Conservation (phyloP, 2,329 filamentous ascomycete species). For the Fusarium globosum region DNA sequence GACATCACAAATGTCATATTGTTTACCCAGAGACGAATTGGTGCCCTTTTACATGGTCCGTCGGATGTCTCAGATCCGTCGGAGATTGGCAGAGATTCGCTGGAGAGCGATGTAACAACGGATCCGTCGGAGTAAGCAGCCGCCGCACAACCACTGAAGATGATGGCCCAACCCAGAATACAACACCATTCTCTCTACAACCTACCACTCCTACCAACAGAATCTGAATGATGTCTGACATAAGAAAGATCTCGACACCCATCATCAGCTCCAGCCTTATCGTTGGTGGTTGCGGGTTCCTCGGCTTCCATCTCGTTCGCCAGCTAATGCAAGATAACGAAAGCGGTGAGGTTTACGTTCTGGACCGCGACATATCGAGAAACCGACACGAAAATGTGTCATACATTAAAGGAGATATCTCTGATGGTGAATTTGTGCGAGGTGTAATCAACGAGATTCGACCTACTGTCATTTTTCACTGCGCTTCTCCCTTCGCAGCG, state of each 20-base stretch:
- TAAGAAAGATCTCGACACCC: neutral
- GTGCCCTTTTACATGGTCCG: neutral
- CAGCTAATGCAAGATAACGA: slow-evolving; percentile 40
- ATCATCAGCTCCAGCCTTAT: slow-evolving; percentile 23
- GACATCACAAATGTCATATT: neutral
- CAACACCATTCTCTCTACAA: neutral
- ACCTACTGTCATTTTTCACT: slow-evolving; percentile 49
- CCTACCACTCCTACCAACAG: too few relatives aligned
- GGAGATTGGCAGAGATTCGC: neutral
- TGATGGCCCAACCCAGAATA: neutral
- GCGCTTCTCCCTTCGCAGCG: slow-evolving; percentile 45
- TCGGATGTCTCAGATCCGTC: neutral
- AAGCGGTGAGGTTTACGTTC: slow-evolving; percentile 40
- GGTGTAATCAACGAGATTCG: slow-evolving; percentile 37
- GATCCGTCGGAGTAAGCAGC: neutral
- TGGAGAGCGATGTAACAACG: neutral
- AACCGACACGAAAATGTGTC: slow-evolving; percentile 41
- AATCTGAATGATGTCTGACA: neutral
- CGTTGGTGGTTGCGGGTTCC: slow-evolving; percentile 50
- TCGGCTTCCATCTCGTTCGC: slow-evolving; percentile 49
- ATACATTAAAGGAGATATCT: slow-evolving; percentile 46
- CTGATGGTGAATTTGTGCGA: slow-evolving; percentile 17
- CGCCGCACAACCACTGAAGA: neutral
- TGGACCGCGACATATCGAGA: slow-evolving; percentile 42
- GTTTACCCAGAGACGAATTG: neutral